These are phyloP conservation scores for Lepidium sativum DNA, from an alignment of 345 rosid species.

Conservation along the genomic window DNA sequence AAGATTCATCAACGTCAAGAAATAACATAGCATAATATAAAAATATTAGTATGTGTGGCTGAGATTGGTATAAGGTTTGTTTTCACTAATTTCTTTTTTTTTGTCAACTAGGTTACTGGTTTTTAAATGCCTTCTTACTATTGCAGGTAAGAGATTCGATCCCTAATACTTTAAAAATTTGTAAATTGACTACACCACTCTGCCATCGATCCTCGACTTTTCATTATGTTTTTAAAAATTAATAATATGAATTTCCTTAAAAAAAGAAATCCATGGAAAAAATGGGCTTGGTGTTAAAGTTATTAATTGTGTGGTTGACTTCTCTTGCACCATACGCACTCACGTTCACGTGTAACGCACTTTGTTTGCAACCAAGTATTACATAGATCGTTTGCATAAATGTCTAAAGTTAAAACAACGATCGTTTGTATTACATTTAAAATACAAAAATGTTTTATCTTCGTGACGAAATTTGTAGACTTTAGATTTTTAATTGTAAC, in stretches of 20 bases:
- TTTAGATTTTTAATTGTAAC: background rate
- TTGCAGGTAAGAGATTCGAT: no score
- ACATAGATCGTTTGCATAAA: background rate
- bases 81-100: no score
- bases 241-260: no score
- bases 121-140: no score
- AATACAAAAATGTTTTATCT: no score
- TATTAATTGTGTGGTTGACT: background rate
- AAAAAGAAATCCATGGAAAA: background rate
- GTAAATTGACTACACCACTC: no score
- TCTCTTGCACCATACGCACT: constrained; percentile 5
- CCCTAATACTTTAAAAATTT: no score
- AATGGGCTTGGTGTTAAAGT: background rate
- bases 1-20: no score
- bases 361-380: constrained; percentile 5
- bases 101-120: no score
- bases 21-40: background rate
- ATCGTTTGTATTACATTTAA: background rate
- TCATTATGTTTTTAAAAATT: background rate
- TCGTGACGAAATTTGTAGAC: background rate
- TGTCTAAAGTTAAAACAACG: background rate
- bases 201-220: no score
- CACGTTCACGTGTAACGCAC: constrained; percentile 15
- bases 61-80: constrained; percentile 8
- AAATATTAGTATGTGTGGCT: background rate